Percentiles rank a stretch among this genome's conserved stretches.
Conservation (phyloP, 306 rosid genomes). For the Vigna reflexopilosa region DNA sequence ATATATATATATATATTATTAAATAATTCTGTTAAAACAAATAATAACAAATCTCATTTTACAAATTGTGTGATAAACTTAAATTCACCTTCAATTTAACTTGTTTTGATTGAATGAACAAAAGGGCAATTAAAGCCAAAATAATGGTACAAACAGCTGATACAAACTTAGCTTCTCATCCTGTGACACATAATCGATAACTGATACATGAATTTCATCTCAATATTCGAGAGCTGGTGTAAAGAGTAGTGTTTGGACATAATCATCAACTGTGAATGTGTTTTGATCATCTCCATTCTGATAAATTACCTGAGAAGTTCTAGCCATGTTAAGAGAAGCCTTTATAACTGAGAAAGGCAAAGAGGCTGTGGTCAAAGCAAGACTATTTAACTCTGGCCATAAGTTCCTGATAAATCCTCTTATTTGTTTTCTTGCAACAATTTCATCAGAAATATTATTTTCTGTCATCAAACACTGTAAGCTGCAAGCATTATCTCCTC, state of each 20-base stretch:
- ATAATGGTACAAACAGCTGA: too few relatives aligned
- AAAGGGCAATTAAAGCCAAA: too few relatives aligned
- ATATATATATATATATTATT: too few relatives aligned
- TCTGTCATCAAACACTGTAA: constrained; percentile 49
- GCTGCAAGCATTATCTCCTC: constrained; percentile 55
- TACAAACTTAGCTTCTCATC: too few relatives aligned
- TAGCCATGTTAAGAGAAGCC: constrained; percentile 53
- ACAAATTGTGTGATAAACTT: too few relatives aligned
- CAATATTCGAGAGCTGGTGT: constrained; percentile 25
- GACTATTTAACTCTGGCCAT: constrained; percentile 50
- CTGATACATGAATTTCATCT: neutral
- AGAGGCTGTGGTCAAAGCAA: constrained; percentile 21
- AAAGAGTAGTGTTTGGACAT: constrained; percentile 46
- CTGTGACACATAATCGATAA: neutral
- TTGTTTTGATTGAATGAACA: too few relatives aligned
- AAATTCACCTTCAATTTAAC: too few relatives aligned
- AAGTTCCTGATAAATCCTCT: constrained; percentile 40
- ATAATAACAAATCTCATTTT: too few relatives aligned
- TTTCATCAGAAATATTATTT: constrained; percentile 37
- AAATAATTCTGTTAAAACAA: too few relatives aligned
- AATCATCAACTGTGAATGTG: constrained; percentile 47
- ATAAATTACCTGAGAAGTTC: constrained; percentile 62
- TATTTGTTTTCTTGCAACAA: constrained; percentile 46
- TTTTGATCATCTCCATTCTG: constrained; percentile 57
- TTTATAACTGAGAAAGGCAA: constrained; percentile 35